Conservation (phyloP, 805 yeast species). For the Ogataea kodamae region DNA sequence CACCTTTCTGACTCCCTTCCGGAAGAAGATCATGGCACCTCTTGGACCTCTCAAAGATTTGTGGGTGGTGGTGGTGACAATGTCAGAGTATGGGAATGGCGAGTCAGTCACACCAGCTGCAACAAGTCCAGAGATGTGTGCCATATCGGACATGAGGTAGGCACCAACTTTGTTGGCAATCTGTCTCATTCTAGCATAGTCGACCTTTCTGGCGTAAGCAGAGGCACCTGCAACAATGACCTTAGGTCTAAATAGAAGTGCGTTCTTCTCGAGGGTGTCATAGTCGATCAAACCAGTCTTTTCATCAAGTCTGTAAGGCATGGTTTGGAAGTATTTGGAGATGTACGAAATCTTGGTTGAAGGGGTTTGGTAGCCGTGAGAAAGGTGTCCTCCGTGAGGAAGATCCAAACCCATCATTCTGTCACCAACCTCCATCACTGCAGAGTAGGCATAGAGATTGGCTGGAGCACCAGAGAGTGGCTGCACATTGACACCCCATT, state of each 20-base stretch:
- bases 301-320: slow-evolving; percentile 92
- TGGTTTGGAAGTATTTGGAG: slow-evolving; percentile 92
- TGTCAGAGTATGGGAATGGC: slow-evolving; percentile 90
- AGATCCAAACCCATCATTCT: slow-evolving; percentile 96
- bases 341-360: slow-evolving; percentile 85
- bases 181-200: slow-evolving; percentile 83
- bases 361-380: slow-evolving; percentile 95
- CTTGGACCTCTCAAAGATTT: slow-evolving; percentile 98
- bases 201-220: slow-evolving; percentile 88
- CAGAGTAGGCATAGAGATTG: slow-evolving; percentile 87
- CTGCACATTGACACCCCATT: slow-evolving; percentile 98
- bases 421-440: slow-evolving; percentile 83
- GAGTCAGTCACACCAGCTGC: slow-evolving; percentile 93
- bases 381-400: slow-evolving; percentile 97
- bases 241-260: slow-evolving; percentile 88
- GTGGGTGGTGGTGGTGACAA: slow-evolving; percentile 97
- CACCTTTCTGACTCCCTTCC: slow-evolving; percentile 86
- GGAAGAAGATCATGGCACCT: slow-evolving; percentile 96
- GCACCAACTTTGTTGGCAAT: slow-evolving; percentile 94
- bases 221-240: slow-evolving; percentile 95
- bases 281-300: slow-evolving; percentile 90
- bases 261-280: slow-evolving; percentile 78
- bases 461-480: slow-evolving; percentile 96
- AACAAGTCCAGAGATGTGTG: slow-evolving; percentile 93
- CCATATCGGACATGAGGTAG: slow-evolving; percentile 91